These are phyloP conservation scores for Yamadazyma pseudoaaseri DNA, from an alignment of 1,139 yeast species.

Conservation along the genomic window DNA sequence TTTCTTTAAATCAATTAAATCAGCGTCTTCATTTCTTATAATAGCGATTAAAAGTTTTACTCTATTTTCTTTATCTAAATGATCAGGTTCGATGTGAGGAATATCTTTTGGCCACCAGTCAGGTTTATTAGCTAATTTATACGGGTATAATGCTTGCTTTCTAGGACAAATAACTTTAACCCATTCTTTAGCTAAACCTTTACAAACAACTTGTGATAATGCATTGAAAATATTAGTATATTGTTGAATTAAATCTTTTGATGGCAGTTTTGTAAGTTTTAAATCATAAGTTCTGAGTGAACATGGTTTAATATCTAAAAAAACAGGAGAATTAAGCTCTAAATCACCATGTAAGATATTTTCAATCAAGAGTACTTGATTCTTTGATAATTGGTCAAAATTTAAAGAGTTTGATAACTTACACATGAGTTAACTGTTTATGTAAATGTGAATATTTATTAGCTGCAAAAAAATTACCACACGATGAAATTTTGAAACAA, in stretches of 20 bases:
- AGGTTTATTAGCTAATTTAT: slow-evolving; percentile 57
- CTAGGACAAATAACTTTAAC: slow-evolving; percentile 63
- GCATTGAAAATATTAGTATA: slow-evolving; percentile 18
- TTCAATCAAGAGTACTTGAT: slow-evolving; percentile 11
- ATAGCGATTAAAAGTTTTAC: slow-evolving; percentile 47
- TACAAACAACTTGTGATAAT: slow-evolving; percentile 53
- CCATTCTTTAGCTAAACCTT: slow-evolving; percentile 65
- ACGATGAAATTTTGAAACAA: slow-evolving; percentile 1
- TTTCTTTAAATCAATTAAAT: slow-evolving; percentile 22
- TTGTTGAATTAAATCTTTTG: slow-evolving; percentile 10
- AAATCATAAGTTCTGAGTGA: slow-evolving; percentile 6
- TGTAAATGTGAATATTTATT: too few relatives aligned
- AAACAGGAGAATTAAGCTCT: slow-evolving; percentile 9
- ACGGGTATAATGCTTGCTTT: slow-evolving; percentile 65
- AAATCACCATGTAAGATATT: slow-evolving; percentile 8
- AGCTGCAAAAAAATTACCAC: not conserved
- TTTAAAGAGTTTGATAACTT: not conserved
- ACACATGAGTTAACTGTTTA: not conserved
- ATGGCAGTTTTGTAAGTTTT: slow-evolving; percentile 4
- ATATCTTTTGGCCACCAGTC: slow-evolving; percentile 69
- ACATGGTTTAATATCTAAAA: slow-evolving; percentile 15
- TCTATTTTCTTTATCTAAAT: slow-evolving; percentile 58
- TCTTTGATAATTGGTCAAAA: slow-evolving; percentile 8
- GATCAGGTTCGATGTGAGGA: slow-evolving; percentile 73
- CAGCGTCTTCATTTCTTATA: slow-evolving; percentile 25